Evolutionary conservation across 2,329 filamentous ascomycete species (phyloP).

Genomic region (Colletotrichum tofieldiae): DNA sequence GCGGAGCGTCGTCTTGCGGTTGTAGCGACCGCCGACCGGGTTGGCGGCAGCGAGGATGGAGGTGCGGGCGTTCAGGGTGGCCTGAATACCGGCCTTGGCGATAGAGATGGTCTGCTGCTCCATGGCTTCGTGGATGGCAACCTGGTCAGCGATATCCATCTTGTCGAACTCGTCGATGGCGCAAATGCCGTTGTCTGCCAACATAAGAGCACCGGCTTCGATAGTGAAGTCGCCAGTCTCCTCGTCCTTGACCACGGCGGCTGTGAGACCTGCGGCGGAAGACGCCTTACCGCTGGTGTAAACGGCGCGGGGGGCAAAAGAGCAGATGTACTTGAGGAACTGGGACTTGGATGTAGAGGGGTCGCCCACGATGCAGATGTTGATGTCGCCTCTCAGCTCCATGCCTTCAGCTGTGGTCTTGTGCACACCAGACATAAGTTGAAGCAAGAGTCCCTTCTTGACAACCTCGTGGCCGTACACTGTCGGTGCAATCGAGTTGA

Average conservation of each 20-base stretch:
- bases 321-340: conserved; percentile 98
- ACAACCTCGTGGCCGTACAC: conserved; percentile 98
- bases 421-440: conserved; percentile 95
- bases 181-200: conserved; percentile 97
- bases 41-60: conserved; percentile 97
- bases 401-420: conserved; percentile 95
- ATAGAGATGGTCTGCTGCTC: conserved; percentile 99
- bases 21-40: conserved; percentile 95
- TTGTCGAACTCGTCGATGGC: conserved; percentile 99
- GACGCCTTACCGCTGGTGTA: conserved; percentile 99
- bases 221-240: conserved; percentile 99
- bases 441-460: conserved; percentile 95
- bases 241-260: conserved; percentile 96
- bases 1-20: conserved; percentile 93
- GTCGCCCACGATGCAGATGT: conserved; percentile 98
- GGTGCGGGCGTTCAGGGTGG: conserved; percentile 94
- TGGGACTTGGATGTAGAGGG: conserved; percentile 98
- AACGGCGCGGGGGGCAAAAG: conserved; percentile 94
- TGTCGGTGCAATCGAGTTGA: conserved; percentile 95
- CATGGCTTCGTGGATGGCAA: conserved; percentile 99
- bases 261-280: conserved; percentile 96
- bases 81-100: conserved; percentile 98
- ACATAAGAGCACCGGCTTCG: conserved; percentile 96
- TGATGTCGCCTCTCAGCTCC: conserved; percentile 96
- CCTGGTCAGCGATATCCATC: conserved; percentile 98